These are phyloP conservation scores for Starmerella stigmatis DNA, from an alignment of 805 yeast genomes.

Conservation along the genomic window DNA sequence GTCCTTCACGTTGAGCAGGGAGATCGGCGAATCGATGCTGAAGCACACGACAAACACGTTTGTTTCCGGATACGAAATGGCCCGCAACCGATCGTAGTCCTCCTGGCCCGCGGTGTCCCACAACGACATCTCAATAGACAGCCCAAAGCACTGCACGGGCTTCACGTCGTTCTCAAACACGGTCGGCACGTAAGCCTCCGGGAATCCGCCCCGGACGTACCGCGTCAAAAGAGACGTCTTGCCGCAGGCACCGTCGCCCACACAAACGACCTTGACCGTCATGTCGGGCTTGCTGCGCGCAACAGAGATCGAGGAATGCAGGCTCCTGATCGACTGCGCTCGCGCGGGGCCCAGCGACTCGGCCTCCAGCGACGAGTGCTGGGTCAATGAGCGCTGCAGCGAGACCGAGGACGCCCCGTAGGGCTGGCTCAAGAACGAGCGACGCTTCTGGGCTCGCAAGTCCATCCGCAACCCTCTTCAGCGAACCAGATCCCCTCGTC, in stretches of 20 bases:
- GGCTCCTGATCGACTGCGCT: background rate
- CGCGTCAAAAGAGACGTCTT: constrained; percentile 78
- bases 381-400: constrained; percentile 11
- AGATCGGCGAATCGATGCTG: constrained; percentile 81
- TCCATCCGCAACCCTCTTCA: constrained; percentile 15
- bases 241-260: constrained; percentile 97
- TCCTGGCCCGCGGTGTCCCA: constrained; percentile 99
- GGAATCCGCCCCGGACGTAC: constrained; percentile 80
- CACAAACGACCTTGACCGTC: constrained; percentile 64
- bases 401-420: constrained; percentile 15
- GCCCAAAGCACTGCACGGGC: constrained; percentile 82
- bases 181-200: constrained; percentile 89
- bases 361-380: constrained; percentile 9
- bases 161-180: constrained; percentile 96
- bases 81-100: constrained; percentile 88
- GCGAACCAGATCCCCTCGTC: too few species aligned
- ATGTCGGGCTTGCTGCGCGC: background rate
- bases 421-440: constrained; percentile 17
- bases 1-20: constrained; percentile 85
- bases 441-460: constrained; percentile 19
- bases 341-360: background rate
- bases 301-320: background rate
- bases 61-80: constrained; percentile 82
- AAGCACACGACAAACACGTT: constrained; percentile 84
- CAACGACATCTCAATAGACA: constrained; percentile 80